Evolutionary conservation across 2,329 filamentous ascomycete genomes (phyloP), one percentile per base, ranked within the genome.

Genomic region (Metarhizium humberi): DNA sequence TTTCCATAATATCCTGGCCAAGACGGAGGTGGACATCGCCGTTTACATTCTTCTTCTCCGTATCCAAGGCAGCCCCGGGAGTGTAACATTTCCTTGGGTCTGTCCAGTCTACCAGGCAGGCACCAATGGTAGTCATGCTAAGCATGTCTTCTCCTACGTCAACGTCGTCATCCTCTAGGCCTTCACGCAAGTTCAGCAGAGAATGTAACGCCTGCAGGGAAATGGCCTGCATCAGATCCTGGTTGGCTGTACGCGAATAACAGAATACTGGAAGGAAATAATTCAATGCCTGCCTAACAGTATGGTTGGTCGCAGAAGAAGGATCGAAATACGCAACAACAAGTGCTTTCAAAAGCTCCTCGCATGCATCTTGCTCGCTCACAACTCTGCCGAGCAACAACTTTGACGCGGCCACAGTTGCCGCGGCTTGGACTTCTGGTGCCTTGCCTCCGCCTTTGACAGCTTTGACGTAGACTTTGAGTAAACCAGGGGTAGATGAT

Each of bases 181-280:
- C 84, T 65, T 90, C 87, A 11, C 87, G 80, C 10, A 89, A 76
- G 57, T 86, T 87, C 64, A 87, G 81, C 7, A 96, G 79, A 13
- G 86, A 82, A 59, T 90, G 86, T 10, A 97, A 74, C 0, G 90
- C 84, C 30, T 87, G 81, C 2, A 92, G 80, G 0, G 87, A 82
- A 20, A 96, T 81, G 18, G 77, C 73, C 6, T 84, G 82, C 87
- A 97, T 91, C 38, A 90, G 79, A 32, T 87, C 81, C 59, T 94
- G 91, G 64, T 96, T 96, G 59, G 89, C 87, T 4, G 85, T 71
- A 3, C 89, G 81, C 7, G 88, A 92, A 70, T 92, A 95, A 69
- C 90, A 94, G 74, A 95, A 97, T 0, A 96, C 92, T 0, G 92
- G 92, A 40, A 97, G 75, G 78, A 96, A 96, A 71, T 97, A 97